Conservation (phyloP, 768 basidiomycete species). For the Mycena amicta region DNA sequence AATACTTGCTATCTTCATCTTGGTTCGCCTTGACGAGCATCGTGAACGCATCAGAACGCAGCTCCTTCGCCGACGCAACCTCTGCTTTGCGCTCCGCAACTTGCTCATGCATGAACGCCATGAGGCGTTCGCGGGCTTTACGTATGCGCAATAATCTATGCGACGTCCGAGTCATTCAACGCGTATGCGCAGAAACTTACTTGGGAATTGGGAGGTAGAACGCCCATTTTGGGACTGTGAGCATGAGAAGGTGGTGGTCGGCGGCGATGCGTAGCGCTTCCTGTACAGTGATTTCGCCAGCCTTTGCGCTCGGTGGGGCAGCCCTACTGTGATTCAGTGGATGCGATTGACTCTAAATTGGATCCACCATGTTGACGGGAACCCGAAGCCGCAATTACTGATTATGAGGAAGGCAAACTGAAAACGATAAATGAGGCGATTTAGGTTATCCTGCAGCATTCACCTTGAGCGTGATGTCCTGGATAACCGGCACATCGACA, state of each 20-base stretch:
- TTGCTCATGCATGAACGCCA: slow-evolving; percentile 41
- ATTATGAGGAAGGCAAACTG: slow-evolving; percentile 46
- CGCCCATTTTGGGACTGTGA: slow-evolving; percentile 41
- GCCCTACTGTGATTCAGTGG: slow-evolving; percentile 7
- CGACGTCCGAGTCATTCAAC: background rate
- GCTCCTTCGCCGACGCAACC: slow-evolving; percentile 21
- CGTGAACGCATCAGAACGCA: slow-evolving; percentile 39
- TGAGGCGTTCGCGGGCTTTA: slow-evolving; percentile 35
- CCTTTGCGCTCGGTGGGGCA: slow-evolving; percentile 35
- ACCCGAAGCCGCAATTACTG: slow-evolving; percentile 48
- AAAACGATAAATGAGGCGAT: background rate
- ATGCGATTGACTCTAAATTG: no score
- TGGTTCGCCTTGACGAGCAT: slow-evolving; percentile 49
- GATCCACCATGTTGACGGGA: slow-evolving; percentile 42
- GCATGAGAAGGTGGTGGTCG: slow-evolving; percentile 29
- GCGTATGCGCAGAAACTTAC: slow-evolving; percentile 24
- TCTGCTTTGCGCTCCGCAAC: slow-evolving; percentile 38
- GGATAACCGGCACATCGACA: slow-evolving; percentile 31
- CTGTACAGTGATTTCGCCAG: slow-evolving; percentile 40
- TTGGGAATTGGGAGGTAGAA: slow-evolving; percentile 35
- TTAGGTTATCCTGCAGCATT: background rate
- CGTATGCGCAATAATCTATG: slow-evolving; percentile 6
- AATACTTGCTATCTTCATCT: slow-evolving; percentile 38
- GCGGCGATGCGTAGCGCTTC: slow-evolving; percentile 38
- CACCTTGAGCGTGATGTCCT: slow-evolving; percentile 39